Percentiles rank a stretch among this genome's conserved stretches.
Conservation (phyloP, 176 grass and related monocot genomes). For the Zizania latifolia region DNA sequence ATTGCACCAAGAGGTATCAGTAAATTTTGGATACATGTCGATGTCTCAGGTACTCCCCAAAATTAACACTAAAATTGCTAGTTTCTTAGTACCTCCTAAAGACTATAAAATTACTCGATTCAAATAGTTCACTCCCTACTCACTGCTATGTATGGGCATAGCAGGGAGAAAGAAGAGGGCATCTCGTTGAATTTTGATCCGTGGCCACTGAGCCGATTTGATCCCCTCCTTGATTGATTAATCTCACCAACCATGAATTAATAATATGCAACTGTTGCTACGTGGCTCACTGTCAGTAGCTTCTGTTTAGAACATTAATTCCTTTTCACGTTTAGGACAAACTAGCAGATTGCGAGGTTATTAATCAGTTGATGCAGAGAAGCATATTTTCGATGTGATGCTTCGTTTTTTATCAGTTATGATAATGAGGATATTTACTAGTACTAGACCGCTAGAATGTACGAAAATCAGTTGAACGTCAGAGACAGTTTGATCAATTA, state of each 20-base stretch:
- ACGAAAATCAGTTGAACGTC: background rate
- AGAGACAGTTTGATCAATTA: slow-evolving; percentile 1
- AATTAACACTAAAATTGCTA: too few relatives aligned
- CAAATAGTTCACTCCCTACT: too few relatives aligned
- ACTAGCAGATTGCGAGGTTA: background rate
- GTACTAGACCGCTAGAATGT: background rate
- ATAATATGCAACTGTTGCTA: slow-evolving; percentile 2
- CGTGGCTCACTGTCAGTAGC: background rate
- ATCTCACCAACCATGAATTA: slow-evolving; percentile 18
- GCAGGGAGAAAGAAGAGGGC: background rate
- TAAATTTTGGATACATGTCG: too few relatives aligned
- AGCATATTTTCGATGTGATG: background rate
- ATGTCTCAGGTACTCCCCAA: too few relatives aligned
- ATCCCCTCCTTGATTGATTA: background rate
- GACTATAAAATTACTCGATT: too few relatives aligned
- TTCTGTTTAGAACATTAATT: background rate
- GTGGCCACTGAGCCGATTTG: background rate
- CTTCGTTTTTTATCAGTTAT: background rate
- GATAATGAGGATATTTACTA: background rate
- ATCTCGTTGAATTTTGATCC: background rate
- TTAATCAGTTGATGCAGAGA: background rate
- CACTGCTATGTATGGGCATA: too few relatives aligned
- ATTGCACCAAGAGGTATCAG: too few relatives aligned
- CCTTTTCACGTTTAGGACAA: background rate
- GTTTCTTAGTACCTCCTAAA: too few relatives aligned